Evolutionary conservation across 306 rosid genomes (phyloP).

Genomic region (Cotoneaster glaucophyllus): DNA sequence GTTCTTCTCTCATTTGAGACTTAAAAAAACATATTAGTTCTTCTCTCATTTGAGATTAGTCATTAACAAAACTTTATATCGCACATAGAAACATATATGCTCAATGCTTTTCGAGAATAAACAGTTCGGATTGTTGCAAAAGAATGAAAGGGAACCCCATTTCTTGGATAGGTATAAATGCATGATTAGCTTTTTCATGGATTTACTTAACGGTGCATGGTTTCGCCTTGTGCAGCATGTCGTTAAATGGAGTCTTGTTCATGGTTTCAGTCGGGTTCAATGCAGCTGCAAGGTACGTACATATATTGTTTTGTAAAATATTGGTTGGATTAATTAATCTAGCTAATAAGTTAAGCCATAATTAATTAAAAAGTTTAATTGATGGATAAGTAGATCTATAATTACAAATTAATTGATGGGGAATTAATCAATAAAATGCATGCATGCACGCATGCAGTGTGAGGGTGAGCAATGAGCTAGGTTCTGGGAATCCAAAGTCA

Average conservation of each 20-base stretch:
- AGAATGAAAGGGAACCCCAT: neutral
- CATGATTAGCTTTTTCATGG: neutral
- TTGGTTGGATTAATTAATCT: neutral
- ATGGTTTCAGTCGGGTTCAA: conserved; percentile 58
- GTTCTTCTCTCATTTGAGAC: too few relatives aligned
- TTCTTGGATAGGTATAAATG: neutral
- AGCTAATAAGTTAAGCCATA: too few relatives aligned
- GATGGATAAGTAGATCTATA: neutral
- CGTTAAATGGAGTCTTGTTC: conserved; percentile 33
- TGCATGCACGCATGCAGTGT: conserved; percentile 26
- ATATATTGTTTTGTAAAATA: neutral
- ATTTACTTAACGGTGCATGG: neutral
- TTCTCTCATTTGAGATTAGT: too few relatives aligned
- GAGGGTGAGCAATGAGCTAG: conserved; percentile 67
- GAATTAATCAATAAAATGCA: neutral
- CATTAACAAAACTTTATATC: too few relatives aligned
- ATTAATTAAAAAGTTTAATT: neutral
- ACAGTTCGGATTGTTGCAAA: neutral
- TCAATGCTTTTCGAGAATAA: too few relatives aligned
- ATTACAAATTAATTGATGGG: neutral
- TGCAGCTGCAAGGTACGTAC: conserved; percentile 63
- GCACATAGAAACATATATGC: too few relatives aligned
- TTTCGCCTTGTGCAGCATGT: conserved; percentile 38
- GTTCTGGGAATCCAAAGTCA: conserved; percentile 61
- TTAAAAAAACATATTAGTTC: too few relatives aligned